Evolutionary conservation across 2,329 filamentous ascomycete species (phyloP), one percentile per base, ranked within the genome.

Genomic region (Teratosphaeria epicoccoides): DNA sequence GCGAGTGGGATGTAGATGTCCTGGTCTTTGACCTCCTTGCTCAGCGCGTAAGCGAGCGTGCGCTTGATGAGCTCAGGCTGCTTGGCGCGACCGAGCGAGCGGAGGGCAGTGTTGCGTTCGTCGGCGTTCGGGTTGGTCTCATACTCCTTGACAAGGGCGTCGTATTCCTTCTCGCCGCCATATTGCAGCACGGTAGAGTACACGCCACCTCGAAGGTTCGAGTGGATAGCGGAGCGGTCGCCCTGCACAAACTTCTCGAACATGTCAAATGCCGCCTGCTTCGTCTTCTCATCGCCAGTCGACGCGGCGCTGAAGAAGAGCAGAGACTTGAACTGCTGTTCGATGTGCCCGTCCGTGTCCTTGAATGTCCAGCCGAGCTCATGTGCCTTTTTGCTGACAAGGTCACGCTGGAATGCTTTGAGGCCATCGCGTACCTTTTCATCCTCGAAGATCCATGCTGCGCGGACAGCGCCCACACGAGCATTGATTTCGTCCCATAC

Each of bases 401-500:
- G 78, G 10, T 87, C 80, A 57, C 84, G 80, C 67, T 94, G 84
- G 77, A 96, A 95, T 12, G 81, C 77, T 72, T 90, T 87, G 43
- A 97, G 76, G 4, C 85, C 87, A 56, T 90, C 81, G 59, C 81
- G 84, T 47, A 82, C 73, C 37, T 82, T 76, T 55, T 84, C 70
- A 53, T 94, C 85, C 68, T 96, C 88, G 58, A 94, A 94, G 46
- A 91, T 76, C 90, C 90, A 97, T 6, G 91, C 87, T 49, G 80
- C 80, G 59, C 90, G 85, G 29, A 97, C 79, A n/a, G 83, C 78
- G 23, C 80, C 81, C 53, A 96, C 79, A 46, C 89, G 84, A 45
- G 85, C 79, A 47, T 89, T 79, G 53, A 97, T 87, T 69, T 96
- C 90, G 59, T 88, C 89, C 91, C 91, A 97, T 2, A 97, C 91